Conservation (phyloP, 768 basidiomycete genomes). For the Glaciozyma antarctica region DNA sequence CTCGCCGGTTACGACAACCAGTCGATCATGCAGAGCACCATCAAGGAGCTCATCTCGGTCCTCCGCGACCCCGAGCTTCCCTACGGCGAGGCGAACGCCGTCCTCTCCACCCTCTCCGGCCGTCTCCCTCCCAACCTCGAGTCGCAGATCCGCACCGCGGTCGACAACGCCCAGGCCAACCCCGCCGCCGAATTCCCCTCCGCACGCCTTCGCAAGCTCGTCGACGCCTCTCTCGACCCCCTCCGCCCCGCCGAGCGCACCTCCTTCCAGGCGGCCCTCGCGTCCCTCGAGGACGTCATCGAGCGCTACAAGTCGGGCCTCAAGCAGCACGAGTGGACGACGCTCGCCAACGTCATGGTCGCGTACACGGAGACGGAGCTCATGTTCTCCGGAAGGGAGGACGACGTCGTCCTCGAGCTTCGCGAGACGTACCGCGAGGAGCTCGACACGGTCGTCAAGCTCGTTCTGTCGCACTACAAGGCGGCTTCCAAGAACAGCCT, state of each 20-base stretch:
- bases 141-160: constrained; percentile 64
- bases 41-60: constrained; percentile 75
- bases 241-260: constrained; percentile 69
- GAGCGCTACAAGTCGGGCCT: constrained; percentile 71
- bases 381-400: constrained; percentile 86
- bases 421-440: constrained; percentile 88
- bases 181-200: constrained; percentile 75
- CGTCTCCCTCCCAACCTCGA: constrained; percentile 89
- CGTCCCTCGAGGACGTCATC: constrained; percentile 60
- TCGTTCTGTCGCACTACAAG: constrained; percentile 92
- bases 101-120: constrained; percentile 78
- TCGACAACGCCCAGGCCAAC: constrained; percentile 67
- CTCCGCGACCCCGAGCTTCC: constrained; percentile 79
- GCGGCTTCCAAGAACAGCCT: constrained; percentile 85
- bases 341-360: constrained; percentile 64
- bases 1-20: constrained; percentile 96
- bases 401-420: constrained; percentile 77
- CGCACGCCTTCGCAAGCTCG: constrained; percentile 69
- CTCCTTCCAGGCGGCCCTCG: constrained; percentile 65
- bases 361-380: constrained; percentile 80
- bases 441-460: constrained; percentile 71
- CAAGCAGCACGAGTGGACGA: constrained; percentile 73
- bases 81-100: constrained; percentile 70
- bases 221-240: constrained; percentile 71
- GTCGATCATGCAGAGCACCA: constrained; percentile 70